Conservation (phyloP, 768 basidiomycete species). For the Rhizopogon vesiculosus region DNA sequence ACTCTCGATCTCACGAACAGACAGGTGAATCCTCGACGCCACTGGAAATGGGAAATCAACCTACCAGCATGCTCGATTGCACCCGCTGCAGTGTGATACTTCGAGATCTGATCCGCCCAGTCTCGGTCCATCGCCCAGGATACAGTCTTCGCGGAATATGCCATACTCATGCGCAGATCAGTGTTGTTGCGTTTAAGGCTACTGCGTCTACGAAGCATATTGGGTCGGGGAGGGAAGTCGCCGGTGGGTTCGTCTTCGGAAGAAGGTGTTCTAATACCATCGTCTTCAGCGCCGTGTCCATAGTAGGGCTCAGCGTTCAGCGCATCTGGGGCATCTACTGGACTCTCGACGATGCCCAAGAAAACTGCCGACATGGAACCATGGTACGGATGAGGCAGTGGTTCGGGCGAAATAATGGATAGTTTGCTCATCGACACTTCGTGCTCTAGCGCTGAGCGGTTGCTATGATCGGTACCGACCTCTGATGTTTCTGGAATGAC, state of each 20-base stretch:
- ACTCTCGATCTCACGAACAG: constrained; percentile 44
- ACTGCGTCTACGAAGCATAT: constrained; percentile 48
- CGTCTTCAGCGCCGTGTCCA: constrained; percentile 10
- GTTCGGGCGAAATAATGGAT: constrained; percentile 36
- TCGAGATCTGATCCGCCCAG: constrained; percentile 50
- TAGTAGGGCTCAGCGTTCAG: constrained; percentile 10
- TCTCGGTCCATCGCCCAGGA: constrained; percentile 74
- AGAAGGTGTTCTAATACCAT: constrained; percentile 21
- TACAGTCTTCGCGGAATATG: constrained; percentile 58
- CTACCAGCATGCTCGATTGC: constrained; percentile 36
- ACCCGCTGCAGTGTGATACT: constrained; percentile 36
- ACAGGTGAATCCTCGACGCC: neutral
- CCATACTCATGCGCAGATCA: constrained; percentile 39
- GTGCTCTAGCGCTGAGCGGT: constrained; percentile 13
- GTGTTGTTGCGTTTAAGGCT: constrained; percentile 57
- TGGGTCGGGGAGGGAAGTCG: constrained; percentile 26
- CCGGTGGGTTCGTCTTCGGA: constrained; percentile 29
- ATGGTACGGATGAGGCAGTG: constrained; percentile 43
- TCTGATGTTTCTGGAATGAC: constrained; percentile 25
- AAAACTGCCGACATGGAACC: constrained; percentile 26
- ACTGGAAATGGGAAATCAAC: constrained; percentile 7
- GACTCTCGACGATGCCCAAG: constrained; percentile 30
- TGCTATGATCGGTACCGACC: constrained; percentile 7
- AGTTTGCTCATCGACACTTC: constrained; percentile 18
- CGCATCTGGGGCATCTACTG: constrained; percentile 15